phyloP scores from a whole-genome alignment of 2,329 filamentous ascomycete genomes.

The Tolypocladium nubicola region DNA sequence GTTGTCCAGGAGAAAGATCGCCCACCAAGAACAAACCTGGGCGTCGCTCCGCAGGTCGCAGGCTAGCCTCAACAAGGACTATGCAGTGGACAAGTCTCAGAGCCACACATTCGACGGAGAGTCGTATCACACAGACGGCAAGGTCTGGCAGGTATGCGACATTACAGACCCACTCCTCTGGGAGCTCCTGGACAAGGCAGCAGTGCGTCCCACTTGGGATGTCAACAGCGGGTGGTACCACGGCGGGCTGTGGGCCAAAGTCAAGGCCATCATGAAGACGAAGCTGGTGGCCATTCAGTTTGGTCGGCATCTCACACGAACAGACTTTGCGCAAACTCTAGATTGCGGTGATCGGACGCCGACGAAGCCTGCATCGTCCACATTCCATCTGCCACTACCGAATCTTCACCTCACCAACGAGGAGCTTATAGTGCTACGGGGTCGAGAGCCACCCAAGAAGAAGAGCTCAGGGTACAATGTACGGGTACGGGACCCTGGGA shows the following conservation, averaged over 20 bases:
- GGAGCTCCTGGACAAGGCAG: conserved; percentile 52
- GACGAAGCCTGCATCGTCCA: conserved; percentile 16
- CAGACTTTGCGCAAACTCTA: conserved; percentile 24
- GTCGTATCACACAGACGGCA: conserved; percentile 65
- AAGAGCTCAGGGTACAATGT: conserved; percentile 25
- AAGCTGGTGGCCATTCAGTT: conserved; percentile 64
- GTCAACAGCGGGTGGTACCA: conserved; percentile 73
- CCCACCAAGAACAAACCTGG: conserved; percentile 36
- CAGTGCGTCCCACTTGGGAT: conserved; percentile 49
- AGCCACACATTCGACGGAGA: conserved; percentile 79
- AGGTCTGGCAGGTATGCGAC: conserved; percentile 92
- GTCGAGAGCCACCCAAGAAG: conserved; percentile 23
- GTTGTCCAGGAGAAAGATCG: conserved; percentile 42
- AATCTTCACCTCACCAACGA: conserved; percentile 24
- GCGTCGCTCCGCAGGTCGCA: conserved; percentile 33
- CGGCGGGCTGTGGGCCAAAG: conserved; percentile 71
- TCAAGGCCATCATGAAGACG: conserved; percentile 76
- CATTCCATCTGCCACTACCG: conserved; percentile 21
- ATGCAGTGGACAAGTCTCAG: conserved; percentile 27
- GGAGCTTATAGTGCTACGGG: conserved; percentile 22
- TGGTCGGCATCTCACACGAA: conserved; percentile 34
- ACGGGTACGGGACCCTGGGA: conserved; percentile 14
- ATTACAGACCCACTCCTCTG: conserved; percentile 70
- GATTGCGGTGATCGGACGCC: conserved; percentile 24
- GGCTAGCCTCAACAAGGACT: conserved; percentile 26